These are phyloP conservation scores for Lipomyces japonicus DNA, from an alignment of 805 yeast genomes.

Conservation along the genomic window DNA sequence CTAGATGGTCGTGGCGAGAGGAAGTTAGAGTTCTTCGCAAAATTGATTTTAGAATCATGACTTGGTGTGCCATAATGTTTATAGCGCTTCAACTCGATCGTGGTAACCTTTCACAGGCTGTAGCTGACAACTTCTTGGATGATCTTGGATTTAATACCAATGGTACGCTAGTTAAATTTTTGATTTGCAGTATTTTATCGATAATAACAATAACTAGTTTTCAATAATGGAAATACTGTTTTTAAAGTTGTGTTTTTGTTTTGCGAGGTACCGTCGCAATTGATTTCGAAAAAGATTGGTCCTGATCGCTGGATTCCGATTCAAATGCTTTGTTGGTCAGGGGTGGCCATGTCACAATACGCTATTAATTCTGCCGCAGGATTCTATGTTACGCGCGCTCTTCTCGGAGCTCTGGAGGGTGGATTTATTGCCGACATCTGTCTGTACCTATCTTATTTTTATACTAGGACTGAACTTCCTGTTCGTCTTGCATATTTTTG, in stretches of 20 bases:
- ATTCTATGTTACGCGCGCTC: slow-evolving; percentile 47
- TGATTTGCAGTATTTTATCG: neutral
- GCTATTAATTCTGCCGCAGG: slow-evolving; percentile 38
- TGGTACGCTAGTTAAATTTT: slow-evolving; percentile 24
- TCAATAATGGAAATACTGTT: slow-evolving; percentile 54
- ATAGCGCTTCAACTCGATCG: slow-evolving; percentile 56
- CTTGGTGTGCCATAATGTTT: slow-evolving; percentile 55
- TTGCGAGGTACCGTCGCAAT: slow-evolving; percentile 62
- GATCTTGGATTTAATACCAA: slow-evolving; percentile 51
- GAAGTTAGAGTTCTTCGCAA: slow-evolving; percentile 49
- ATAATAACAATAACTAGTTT: slow-evolving; percentile 33
- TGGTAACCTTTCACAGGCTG: slow-evolving; percentile 51
- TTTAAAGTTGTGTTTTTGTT: slow-evolving; percentile 49
- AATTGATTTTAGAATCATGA: slow-evolving; percentile 51
- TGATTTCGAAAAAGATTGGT: slow-evolving; percentile 57
- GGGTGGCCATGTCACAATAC: slow-evolving; percentile 51
- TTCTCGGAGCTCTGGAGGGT: slow-evolving; percentile 57
- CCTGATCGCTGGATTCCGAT: slow-evolving; percentile 58
- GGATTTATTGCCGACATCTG: slow-evolving; percentile 65
- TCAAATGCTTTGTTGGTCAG: slow-evolving; percentile 52
- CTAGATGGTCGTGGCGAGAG: slow-evolving; percentile 55
- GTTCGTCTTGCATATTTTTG: slow-evolving; percentile 58
- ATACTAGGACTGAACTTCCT: slow-evolving; percentile 54
- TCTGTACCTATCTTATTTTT: slow-evolving; percentile 64
- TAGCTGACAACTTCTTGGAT: slow-evolving; percentile 50